Evolutionary conservation across 2,329 filamentous ascomycete genomes (phyloP).

Genomic region (Hypoxylon sp.): DNA sequence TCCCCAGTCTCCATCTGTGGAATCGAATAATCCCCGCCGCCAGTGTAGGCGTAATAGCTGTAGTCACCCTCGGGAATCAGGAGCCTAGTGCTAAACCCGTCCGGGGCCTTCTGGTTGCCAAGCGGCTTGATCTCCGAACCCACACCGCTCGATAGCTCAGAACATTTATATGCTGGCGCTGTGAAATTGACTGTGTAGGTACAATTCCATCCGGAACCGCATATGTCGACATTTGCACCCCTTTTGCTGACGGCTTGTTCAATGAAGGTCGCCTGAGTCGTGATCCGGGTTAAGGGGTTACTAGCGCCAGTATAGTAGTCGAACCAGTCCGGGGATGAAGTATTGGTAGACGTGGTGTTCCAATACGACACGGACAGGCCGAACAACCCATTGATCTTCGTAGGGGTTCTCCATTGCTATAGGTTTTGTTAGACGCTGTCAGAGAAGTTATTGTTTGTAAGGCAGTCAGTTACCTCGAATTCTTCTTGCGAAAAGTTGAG

Average conservation of each 20-base stretch:
- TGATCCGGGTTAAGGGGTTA: slow-evolving; percentile 47
- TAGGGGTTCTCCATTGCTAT: slow-evolving; percentile 52
- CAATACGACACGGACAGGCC: slow-evolving; percentile 52
- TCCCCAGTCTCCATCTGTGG: slow-evolving; percentile 50
- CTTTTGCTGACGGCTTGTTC: slow-evolving; percentile 45
- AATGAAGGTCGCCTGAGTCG: slow-evolving; percentile 48
- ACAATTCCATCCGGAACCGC: slow-evolving; percentile 57
- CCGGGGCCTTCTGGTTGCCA: slow-evolving; percentile 48
- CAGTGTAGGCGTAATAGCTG: slow-evolving; percentile 53
- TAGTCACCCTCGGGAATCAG: slow-evolving; percentile 53
- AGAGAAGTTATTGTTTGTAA: background rate
- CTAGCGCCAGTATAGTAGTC: slow-evolving; percentile 53
- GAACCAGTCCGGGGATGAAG: slow-evolving; percentile 47
- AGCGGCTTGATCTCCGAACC: slow-evolving; percentile 49
- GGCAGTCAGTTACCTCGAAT: slow-evolving; percentile 40
- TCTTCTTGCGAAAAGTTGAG: slow-evolving; percentile 55
- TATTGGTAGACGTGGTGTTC: slow-evolving; percentile 51
- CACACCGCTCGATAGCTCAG: slow-evolving; percentile 51
- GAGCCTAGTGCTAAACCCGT: slow-evolving; percentile 49
- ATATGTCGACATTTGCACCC: slow-evolving; percentile 54
- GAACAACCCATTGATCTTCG: slow-evolving; percentile 46
- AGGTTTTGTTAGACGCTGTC: slow-evolving; percentile 11
- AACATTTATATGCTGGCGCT: slow-evolving; percentile 58
- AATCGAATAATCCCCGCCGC: slow-evolving; percentile 53
- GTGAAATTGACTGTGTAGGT: slow-evolving; percentile 55